Base-by-base conservation (phyloP, 495 filamentous ascomycete genomes). In the Lentithecium fluviatile region DNA sequence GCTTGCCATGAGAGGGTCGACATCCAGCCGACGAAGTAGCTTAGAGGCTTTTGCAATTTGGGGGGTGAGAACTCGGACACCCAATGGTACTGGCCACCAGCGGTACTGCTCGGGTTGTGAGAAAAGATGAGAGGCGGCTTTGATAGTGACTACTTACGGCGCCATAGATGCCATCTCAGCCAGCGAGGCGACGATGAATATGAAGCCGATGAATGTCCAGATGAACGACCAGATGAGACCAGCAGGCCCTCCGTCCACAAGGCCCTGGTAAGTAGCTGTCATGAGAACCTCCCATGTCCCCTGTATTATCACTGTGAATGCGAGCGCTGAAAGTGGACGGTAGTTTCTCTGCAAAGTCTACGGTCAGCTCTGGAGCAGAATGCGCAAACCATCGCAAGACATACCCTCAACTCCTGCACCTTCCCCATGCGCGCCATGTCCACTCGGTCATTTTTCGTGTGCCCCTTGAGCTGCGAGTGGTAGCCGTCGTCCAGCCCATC, bases 1-100 rank as follows among this genome's bases (percentile, higher is more conserved):
- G 79, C 79, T 70, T 85, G 80, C 84, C 85, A 87, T 8, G 81
- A 83, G 29, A 80, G 78, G 4, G 80, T 79, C 29, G 76, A 80
- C 21, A 87, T 73, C 85, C 84, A 88, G 13, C 81, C 61, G 26
- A 45, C 45, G 20, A 71, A 60, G 60, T 75, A 75, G 62, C 70
- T 73, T n/a, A 68, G 48, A 15, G 66, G 60, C 51, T 60, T 67
- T 54, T 73, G 73, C 23, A 45, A 59, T 1, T 20, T 25, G 7
- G 52, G 57, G 2, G 72, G 73, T 23, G 70, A 60, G 51, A 74
- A 73, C 57, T 74, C 70, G 10, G 62, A 69, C 13, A 67, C 59
- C 71, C 71, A 74, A 56, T 72, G 68, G 51, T 74, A 75, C 57
- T 75, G 72, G 8, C 72, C 72, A 17, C 67, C 68, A 11, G 68